Evolutionary conservation across 148 eudicot species (phyloP).

Genomic region (Persicaria tinctoria): DNA sequence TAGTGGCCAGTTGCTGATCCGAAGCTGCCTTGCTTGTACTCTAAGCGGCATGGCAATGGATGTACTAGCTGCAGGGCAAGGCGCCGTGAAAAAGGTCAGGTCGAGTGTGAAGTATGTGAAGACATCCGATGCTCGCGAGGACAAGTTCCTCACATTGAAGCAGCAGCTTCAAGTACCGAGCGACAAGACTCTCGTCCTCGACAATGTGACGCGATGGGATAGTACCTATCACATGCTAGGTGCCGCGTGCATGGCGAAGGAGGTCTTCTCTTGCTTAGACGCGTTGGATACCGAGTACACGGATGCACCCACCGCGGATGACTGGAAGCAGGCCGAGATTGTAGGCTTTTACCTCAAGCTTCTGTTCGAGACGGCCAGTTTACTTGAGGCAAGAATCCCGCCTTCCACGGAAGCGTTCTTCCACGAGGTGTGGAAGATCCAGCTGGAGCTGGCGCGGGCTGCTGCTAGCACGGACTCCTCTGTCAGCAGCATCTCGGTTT

Average conservation of each 20-base stretch:
- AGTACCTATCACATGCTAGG: constrained; percentile 6
- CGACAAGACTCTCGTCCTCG: not conserved
- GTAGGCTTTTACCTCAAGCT: not conserved
- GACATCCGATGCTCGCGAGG: not conserved
- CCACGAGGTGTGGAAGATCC: constrained; percentile 29
- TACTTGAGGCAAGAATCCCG: not conserved
- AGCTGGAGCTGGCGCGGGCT: constrained; percentile 43
- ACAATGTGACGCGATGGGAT: constrained; percentile 3
- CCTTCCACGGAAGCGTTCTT: constrained; percentile 2
- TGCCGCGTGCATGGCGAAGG: not conserved
- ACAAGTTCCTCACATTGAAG: not conserved
- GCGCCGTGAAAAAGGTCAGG: not conserved
- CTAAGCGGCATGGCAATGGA: constrained; percentile 8
- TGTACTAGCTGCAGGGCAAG: not conserved
- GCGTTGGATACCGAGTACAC: not conserved
- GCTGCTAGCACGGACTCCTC: constrained; percentile 35
- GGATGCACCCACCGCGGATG: not conserved
- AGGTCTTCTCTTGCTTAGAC: constrained; percentile 4
- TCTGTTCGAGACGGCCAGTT: not conserved
- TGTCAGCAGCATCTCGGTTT: constrained; percentile 33
- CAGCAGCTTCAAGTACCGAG: not conserved
- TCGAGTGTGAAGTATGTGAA: constrained; percentile 12
- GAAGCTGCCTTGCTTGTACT: constrained; percentile 8
- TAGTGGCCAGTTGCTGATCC: constrained; percentile 2
- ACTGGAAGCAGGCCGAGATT: constrained; percentile 5